These are phyloP conservation scores for Botrytis sinoallii DNA, from an alignment of 2,329 filamentous ascomycete species.

Conservation along the genomic window DNA sequence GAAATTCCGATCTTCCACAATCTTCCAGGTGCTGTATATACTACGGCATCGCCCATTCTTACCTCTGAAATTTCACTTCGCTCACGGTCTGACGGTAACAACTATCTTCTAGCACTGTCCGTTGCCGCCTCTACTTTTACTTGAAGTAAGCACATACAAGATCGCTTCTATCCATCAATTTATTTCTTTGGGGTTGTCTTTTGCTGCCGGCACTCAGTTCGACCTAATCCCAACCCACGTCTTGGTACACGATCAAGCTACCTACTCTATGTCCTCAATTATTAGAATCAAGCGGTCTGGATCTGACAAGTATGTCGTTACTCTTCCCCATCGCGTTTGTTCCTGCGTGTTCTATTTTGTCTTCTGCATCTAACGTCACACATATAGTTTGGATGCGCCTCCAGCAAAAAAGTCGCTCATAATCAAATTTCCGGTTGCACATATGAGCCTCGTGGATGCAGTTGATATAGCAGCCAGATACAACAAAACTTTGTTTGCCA, in stretches of 20 bases:
- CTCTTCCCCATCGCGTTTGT: background rate
- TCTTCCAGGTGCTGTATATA: background rate
- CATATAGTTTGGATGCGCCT: background rate
- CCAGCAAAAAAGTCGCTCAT: background rate
- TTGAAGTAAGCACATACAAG: background rate
- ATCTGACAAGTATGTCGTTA: background rate
- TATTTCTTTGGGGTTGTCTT: background rate
- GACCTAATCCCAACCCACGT: background rate
- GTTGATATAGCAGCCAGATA: background rate
- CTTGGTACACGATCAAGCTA: background rate
- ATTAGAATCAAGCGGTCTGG: background rate
- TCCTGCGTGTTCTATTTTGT: background rate
- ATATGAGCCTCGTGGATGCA: background rate
- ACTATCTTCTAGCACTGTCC: background rate
- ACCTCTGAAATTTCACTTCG: background rate
- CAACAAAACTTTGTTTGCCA: background rate
- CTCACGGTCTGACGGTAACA: background rate
- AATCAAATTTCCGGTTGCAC: background rate
- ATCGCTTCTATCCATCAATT: background rate
- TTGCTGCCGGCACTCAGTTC: background rate
- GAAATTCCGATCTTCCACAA: background rate
- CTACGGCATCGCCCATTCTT: background rate
- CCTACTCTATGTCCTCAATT: background rate
- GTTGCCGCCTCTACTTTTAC: too few relatives aligned
- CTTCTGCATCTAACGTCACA: background rate